These are phyloP conservation scores for Trypanosoma conorhini DNA, from an alignment of 208 protist genomes.

Conservation along the genomic window DNA sequence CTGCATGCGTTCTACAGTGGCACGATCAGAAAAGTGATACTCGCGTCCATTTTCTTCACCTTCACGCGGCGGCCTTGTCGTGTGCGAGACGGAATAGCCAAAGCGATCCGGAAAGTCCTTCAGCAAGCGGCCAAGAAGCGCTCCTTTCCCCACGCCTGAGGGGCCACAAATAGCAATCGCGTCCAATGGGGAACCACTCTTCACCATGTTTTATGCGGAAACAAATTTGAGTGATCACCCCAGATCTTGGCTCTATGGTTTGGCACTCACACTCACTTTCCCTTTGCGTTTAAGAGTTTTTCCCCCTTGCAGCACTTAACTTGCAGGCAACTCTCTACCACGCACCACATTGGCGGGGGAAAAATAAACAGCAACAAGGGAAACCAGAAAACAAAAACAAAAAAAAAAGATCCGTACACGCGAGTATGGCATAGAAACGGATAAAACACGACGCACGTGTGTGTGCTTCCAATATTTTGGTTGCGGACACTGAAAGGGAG, in stretches of 20 bases:
- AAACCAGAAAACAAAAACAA: background rate
- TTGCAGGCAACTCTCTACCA: background rate
- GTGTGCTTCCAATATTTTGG: background rate
- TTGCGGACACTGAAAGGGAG: background rate
- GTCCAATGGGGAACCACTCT: conserved; percentile 42
- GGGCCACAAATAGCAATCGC: conserved; percentile 92
- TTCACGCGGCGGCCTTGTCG: conserved; percentile 80
- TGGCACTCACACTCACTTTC: background rate
- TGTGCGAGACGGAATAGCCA: conserved; percentile 94
- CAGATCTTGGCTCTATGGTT: background rate
- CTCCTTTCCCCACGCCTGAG: conserved; percentile 93
- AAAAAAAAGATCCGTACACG: conserved; percentile 5
- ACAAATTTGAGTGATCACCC: background rate
- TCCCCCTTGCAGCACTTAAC: background rate
- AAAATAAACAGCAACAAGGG: background rate
- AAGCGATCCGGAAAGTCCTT: conserved; percentile 67
- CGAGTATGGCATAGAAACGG: background rate
- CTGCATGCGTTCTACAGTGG: conserved; percentile 69
- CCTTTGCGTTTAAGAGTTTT: background rate
- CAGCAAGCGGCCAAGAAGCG: conserved; percentile 86
- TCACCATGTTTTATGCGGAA: background rate
- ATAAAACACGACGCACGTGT: background rate
- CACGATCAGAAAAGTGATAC: conserved; percentile 88
- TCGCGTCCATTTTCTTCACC: conserved; percentile 90
- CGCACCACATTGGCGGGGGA: background rate